phyloP scores from a whole-genome alignment of 768 basidiomycete genomes.

The Auriscalpium vulgare region DNA sequence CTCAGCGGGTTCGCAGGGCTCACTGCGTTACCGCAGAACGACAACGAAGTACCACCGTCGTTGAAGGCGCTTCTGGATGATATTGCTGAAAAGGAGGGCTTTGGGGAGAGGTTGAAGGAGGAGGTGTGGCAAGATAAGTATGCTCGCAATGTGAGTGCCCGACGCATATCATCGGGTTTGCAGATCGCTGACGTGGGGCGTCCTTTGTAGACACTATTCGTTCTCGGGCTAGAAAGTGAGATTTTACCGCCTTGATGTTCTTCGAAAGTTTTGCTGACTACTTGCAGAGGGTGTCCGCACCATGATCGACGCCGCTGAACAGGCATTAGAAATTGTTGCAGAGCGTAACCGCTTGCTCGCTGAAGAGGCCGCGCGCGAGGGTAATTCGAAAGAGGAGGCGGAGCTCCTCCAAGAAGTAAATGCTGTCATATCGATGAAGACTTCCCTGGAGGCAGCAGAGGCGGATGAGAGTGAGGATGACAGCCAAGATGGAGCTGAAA shows the following conservation, averaged over 20 bases:
- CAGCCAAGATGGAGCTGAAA: too few species aligned
- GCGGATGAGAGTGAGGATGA: too few species aligned
- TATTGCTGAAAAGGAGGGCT: conserved; percentile 25
- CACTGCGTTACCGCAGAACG: conserved; percentile 1
- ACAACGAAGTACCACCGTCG: conserved; percentile 16
- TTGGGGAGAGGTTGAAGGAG: conserved; percentile 26
- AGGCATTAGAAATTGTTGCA: conserved; percentile 22
- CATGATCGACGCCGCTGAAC: conserved; percentile 27
- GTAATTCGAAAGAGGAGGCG: not conserved
- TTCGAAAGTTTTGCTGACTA: not conserved
- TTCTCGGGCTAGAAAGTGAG: conserved; percentile 41
- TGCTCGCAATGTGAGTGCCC: conserved; percentile 30
- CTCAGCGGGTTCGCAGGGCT: not conserved
- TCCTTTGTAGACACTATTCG: conserved; percentile 30
- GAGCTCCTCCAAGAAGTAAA: not conserved
- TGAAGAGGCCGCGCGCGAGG: not conserved
- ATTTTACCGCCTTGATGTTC: not conserved
- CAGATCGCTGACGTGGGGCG: not conserved
- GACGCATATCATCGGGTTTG: not conserved
- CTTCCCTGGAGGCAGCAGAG: not conserved
- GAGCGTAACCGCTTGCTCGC: conserved; percentile 22
- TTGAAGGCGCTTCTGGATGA: conserved; percentile 35
- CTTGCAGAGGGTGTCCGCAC: conserved; percentile 25
- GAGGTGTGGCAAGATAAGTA: conserved; percentile 38
- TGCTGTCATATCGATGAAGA: not conserved